A percentile compares a stretch with the other conserved stretches of the same genome.
These are phyloP conservation scores for Coffea humblotiana DNA, from an alignment of 305 asterid genomes.

Conservation along the genomic window DNA sequence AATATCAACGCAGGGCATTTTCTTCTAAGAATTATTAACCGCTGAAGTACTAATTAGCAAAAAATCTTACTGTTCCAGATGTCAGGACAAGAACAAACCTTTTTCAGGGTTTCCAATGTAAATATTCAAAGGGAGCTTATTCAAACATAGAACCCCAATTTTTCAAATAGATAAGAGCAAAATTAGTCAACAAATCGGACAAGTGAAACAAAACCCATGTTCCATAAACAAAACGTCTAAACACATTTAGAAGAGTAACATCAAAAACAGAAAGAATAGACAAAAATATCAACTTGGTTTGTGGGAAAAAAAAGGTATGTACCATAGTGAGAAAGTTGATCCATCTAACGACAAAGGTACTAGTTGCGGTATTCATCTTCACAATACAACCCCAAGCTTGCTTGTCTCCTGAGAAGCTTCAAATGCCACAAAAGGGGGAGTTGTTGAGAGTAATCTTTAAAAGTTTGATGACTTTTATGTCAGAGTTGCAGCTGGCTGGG, in stretches of 20 bases:
- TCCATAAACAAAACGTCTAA: background rate
- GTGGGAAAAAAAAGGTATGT: conserved; percentile 24
- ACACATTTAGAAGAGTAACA: background rate
- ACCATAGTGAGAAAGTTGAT: conserved; percentile 89
- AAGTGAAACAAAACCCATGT: background rate
- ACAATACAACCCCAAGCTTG: conserved; percentile 1
- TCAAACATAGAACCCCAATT: conserved; percentile 1
- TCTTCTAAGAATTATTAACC: background rate
- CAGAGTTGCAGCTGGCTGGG: background rate
- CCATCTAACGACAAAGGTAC: conserved; percentile 89
- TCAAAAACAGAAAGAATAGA: background rate
- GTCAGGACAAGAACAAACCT: background rate
- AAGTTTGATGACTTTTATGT: background rate
- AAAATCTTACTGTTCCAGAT: background rate
- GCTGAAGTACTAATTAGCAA: background rate
- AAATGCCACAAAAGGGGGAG: background rate
- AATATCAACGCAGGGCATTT: too few relatives aligned
- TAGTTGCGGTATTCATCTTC: conserved; percentile 60
- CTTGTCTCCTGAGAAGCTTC: background rate
- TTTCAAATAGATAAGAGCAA: background rate
- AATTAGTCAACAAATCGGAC: background rate
- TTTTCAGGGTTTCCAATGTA: conserved; percentile 1
- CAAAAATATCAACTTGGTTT: conserved; percentile 13
- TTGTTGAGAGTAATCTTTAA: background rate
- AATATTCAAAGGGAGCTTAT: background rate